Base-by-base conservation (phyloP, 352 stramenopile species). In the Plasmopara muralis region DNA sequence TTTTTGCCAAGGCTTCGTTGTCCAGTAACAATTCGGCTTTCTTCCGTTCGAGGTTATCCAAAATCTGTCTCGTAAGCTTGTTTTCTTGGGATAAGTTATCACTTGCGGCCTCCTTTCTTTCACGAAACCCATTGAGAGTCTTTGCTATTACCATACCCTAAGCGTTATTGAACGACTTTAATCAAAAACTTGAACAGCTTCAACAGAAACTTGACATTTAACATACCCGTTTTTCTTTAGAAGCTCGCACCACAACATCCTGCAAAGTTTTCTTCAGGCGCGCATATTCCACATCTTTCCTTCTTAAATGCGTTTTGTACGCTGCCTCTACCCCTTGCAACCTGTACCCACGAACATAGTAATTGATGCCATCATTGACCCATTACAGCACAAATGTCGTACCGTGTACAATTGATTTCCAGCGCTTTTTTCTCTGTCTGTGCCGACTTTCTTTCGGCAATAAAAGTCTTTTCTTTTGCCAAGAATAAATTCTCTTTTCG, bases 261-360 rank as follows among this genome's bases (percentile, higher is more conserved):
- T 89, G 72, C n/a, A 89, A 51, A 43, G 44, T 83, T 60, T 89
- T 89, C 38, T 73, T 69, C 10, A 92, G 54, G 5, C 82, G 69
- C 47, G 85, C 74, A 59, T 90, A 89, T 33, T 88, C 74, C 31
- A 80, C 66, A 55, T 92, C 82, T 50, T 88, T 89, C 34, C 70
- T 72, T 18, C 79, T 69, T 48, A 92, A 30, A 43, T 92, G 77
- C 5, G 82, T 72, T 43, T 88, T 89, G 51, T 73, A 89, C 7
- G 73, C 74, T 28, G 77, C 86, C 55, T 89, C 78, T 6, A 87
- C 70, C 7, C 81, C 79, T 59, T 89, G 78, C 47, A 92, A 50
- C 31, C 73, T 82, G 43, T 39, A 47, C 12, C 28, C 0, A 13
- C 16, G 2, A 46, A 28, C 15, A 41, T 34, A 28, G 53, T 35